Evolutionary conservation across 1,139 yeast genomes (phyloP), one percentile per base, ranked within the genome.

Genomic region (Yarrowia galli): DNA sequence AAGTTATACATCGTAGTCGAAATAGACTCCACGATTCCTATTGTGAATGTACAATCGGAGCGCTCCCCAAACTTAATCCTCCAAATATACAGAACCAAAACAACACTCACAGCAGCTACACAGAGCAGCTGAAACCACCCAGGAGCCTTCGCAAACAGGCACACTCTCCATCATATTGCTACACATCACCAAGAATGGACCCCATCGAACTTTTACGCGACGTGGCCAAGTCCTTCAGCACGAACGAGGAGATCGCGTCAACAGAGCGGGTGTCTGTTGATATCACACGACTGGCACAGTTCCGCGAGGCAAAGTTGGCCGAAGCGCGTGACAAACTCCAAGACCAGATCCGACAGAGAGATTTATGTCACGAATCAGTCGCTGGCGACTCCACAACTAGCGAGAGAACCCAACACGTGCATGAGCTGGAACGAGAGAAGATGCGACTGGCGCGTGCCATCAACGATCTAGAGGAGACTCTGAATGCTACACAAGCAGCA

Each of bases 361-460:
- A 76, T 56, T 71, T 76, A 8, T 73, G 76, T 18, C 74, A 71
- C 51, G 68, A 73, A 0, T 71, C 74, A 67, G 79, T 72, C 73
- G 75, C 72, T 68, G 73, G 71, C 74, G 79, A 71, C 73, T 81
- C 69, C 70, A 74, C 66, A 77, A 78, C 71, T 69, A 70, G 70
- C 60, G 69, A 70, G 9, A 73, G 74, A 51, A 74, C 75, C 2
- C 76, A 73, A 67, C 74, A 68, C 69, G 74, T 73, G 69, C 74
- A 72, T 56, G 68, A 75, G 68, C 71, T 86, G 58, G 89, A 86
- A 72, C 80, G 82, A 51, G 79, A 81, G 60, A 85, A 86, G 69
- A 83, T 87, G 67, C 73, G 83, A 12, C 77, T 87, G 13, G 90
- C 89, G 3, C 86, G 86, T 72, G 82, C 81, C 45, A 79, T 87